A percentile compares a stretch with the other conserved stretches of the same genome.
phyloP scores from a whole-genome alignment of 2,329 filamentous ascomycete species.

The Penicillium aurantiogriseum region DNA sequence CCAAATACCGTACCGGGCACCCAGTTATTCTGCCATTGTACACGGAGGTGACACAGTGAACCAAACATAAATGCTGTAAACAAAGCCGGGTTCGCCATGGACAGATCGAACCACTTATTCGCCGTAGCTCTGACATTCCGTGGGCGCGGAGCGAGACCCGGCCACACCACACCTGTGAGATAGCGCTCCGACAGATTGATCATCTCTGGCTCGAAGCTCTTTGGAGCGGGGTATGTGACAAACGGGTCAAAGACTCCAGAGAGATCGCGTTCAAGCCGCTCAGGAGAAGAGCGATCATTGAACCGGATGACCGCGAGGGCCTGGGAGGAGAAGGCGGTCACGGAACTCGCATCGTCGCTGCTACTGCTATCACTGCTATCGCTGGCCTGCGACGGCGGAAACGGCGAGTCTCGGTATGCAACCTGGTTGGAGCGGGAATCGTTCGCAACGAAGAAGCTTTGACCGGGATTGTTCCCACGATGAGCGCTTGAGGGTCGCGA shows the following conservation, averaged over 20 bases:
- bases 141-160: conserved; percentile 24
- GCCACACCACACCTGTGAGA: conserved; percentile 31
- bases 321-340: neutral
- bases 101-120: conserved; percentile 31
- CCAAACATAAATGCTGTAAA: conserved; percentile 35
- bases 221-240: conserved; percentile 24
- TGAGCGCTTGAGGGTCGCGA: conserved; percentile 4
- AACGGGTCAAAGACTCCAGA: conserved; percentile 30
- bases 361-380: conserved; percentile 23
- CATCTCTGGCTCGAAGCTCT: conserved; percentile 21
- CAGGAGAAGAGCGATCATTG: conserved; percentile 13
- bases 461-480: neutral
- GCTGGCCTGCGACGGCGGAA: conserved; percentile 12
- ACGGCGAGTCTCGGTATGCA: conserved; percentile 6
- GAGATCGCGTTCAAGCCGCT: conserved; percentile 24
- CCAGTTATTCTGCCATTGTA: conserved; percentile 30
- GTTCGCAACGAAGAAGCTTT: neutral
- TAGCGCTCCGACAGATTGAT: conserved; percentile 26
- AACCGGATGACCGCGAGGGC: conserved; percentile 2
- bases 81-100: conserved; percentile 29
- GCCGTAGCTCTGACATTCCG: conserved; percentile 2
- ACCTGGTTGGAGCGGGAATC: neutral
- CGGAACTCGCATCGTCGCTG: conserved; percentile 4
- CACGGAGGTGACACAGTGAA: conserved; percentile 34
- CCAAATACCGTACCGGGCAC: conserved; percentile 22